Evolutionary conservation across 2,329 filamentous ascomycete species (phyloP).

Genomic region (Pyrenophora teres): DNA sequence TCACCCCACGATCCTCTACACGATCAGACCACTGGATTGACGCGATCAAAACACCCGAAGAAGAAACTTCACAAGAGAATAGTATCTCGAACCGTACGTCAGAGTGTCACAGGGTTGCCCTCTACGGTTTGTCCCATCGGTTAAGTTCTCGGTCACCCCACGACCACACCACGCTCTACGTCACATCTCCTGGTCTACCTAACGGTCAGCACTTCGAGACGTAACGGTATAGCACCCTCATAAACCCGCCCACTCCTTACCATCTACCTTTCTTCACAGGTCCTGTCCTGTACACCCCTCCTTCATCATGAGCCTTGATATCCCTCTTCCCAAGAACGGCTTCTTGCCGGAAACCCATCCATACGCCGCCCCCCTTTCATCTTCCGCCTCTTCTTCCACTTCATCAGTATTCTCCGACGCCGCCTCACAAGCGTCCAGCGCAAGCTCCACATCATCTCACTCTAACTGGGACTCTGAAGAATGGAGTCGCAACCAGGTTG

Average conservation of each 20-base stretch:
- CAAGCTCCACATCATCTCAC: constrained; percentile 64
- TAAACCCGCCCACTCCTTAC: constrained; percentile 43
- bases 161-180: constrained; percentile 44
- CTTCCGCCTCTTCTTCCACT: constrained; percentile 75
- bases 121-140: constrained; percentile 48
- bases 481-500: constrained; percentile 36
- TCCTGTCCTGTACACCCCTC: constrained; percentile 26
- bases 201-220: constrained; percentile 44
- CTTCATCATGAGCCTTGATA: constrained; percentile 48
- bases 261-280: constrained; percentile 25
- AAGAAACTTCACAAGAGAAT: constrained; percentile 27
- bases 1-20: constrained; percentile 17
- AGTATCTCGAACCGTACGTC: constrained; percentile 41
- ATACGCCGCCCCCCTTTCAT: constrained; percentile 73
- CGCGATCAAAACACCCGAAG: constrained; percentile 23
- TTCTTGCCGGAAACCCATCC: constrained; percentile 53
- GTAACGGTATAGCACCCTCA: constrained; percentile 39
- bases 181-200: constrained; percentile 43
- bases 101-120: constrained; percentile 38
- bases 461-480: constrained; percentile 55
- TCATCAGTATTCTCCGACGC: constrained; percentile 76
- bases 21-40: constrained; percentile 20
- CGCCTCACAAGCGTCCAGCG: constrained; percentile 71
- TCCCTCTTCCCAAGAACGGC: constrained; percentile 40
- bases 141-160: constrained; percentile 48